These are phyloP conservation scores for Prunella vulgaris DNA, from an alignment of 257 asterid genomes.

Conservation along the genomic window DNA sequence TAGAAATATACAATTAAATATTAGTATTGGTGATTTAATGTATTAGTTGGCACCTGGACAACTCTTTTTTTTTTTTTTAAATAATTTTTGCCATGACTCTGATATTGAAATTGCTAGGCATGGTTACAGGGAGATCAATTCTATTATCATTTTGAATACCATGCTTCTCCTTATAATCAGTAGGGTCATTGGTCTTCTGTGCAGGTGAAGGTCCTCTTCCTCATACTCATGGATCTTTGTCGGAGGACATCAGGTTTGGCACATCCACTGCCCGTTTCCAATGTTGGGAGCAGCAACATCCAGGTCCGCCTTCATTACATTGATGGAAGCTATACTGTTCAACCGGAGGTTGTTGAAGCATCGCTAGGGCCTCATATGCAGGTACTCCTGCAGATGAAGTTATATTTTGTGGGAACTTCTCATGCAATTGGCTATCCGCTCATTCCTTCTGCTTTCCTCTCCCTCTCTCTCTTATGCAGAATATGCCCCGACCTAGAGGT, in stretches of 20 bases:
- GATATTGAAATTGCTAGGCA: not conserved
- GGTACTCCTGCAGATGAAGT: slow-evolving; percentile 36
- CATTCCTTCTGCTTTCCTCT: not conserved
- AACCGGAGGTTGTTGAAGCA: slow-evolving; percentile 98
- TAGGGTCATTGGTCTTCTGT: slow-evolving; percentile 11
- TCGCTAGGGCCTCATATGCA: slow-evolving; percentile 99
- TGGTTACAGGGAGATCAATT: not conserved
- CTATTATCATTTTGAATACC: slow-evolving; percentile 1
- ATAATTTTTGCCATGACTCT: not conserved
- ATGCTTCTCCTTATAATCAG: not conserved
- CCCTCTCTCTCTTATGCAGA: slow-evolving; percentile 35
- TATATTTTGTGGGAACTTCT: slow-evolving; percentile 17
- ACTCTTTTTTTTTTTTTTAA: not conserved
- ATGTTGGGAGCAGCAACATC: slow-evolving; percentile 88
- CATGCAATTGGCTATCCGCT: slow-evolving; percentile 11
- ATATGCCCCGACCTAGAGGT: slow-evolving; percentile 99
- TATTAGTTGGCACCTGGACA: not conserved
- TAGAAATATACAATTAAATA: not conserved
- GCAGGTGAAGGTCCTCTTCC: slow-evolving; percentile 97
- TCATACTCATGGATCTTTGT: slow-evolving; percentile 95
- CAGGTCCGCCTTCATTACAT: slow-evolving; percentile 95
- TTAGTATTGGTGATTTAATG: not conserved
- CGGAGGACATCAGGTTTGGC: slow-evolving; percentile 81
- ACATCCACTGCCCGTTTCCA: slow-evolving; percentile 92
- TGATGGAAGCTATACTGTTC: slow-evolving; percentile 92